phyloP scores from a whole-genome alignment of 768 basidiomycete genomes.

The Boletus tylopilopsis region DNA sequence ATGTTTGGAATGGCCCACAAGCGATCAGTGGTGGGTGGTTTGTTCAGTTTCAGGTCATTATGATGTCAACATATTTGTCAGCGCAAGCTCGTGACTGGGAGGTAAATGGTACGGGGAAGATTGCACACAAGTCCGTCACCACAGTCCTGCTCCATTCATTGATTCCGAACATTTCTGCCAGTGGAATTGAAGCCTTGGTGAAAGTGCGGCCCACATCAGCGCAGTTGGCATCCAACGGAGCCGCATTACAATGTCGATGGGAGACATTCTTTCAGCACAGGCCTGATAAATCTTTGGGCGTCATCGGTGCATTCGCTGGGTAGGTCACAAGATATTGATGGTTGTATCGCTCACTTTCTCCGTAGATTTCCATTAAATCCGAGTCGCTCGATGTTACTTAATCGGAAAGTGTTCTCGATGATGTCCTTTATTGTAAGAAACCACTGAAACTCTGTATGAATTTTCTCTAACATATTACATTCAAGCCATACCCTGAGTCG shows the following conservation, averaged over 20 bases:
- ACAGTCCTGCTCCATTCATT: neutral
- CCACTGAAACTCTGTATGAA: neutral
- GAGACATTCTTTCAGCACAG: slow-evolving; percentile 43
- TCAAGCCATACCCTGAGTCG: slow-evolving; percentile 42
- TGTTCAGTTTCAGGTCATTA: slow-evolving; percentile 4
- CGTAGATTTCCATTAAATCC: slow-evolving; percentile 25
- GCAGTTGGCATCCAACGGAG: slow-evolving; percentile 42
- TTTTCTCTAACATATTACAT: neutral
- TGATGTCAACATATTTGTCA: slow-evolving; percentile 4
- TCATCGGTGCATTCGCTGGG: slow-evolving; percentile 41
- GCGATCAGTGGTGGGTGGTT: slow-evolving; percentile 37
- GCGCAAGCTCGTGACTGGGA: slow-evolving; percentile 32
- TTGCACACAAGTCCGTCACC: slow-evolving; percentile 49
- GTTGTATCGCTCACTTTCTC: too few species aligned
- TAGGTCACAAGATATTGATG: too few species aligned
- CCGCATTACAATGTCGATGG: slow-evolving; percentile 49
- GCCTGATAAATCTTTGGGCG: slow-evolving; percentile 54
- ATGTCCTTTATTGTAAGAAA: neutral
- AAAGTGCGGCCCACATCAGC: slow-evolving; percentile 50
- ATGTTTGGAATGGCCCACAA: slow-evolving; percentile 36
- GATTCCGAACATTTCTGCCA: slow-evolving; percentile 17
- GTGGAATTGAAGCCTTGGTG: slow-evolving; percentile 49
- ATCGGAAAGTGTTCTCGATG: slow-evolving; percentile 27
- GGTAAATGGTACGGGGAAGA: slow-evolving; percentile 40
- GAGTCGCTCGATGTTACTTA: slow-evolving; percentile 4